Evolutionary conservation across 108 stramenopile species (phyloP), one percentile per base, ranked within the genome.

Genomic region (Cyclotella kingstonii): DNA sequence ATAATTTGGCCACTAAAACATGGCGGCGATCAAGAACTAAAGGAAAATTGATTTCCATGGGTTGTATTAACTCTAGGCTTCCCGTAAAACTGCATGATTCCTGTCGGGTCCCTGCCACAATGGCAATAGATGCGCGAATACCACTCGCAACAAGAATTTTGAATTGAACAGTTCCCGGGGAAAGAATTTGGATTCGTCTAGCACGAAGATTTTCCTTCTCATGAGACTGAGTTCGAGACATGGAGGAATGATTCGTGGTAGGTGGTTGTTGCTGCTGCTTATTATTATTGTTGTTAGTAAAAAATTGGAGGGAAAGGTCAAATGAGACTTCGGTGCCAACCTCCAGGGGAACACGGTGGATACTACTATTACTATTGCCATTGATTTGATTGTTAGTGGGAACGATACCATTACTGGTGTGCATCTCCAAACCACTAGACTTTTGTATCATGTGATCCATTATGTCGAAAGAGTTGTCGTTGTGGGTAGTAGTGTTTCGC

Each of bases 151-250:
- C 23, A 10, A 68, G 44, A 28, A 86, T 81, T 31, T 77, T 83
- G 14, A 69, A 62, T 23, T 48, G 35, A 9, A 91, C 62, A 1
- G 81, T 70, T 8, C 81, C 73, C 26, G 56, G 59, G 29, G 86
- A 84, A 18, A 88, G 52, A 40, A 91, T 47, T 3, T 79, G 65
- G 19, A 88, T 45, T 36, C 90, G 80, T 33, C 83, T 82, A 14
- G 83, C 90, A 25, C 82, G 81, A 4, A 91, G 60, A 60, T 84
- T 86, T 42, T 90, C 85, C 45, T 83, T 76, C 34, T 88, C 82
- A 17, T 75, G 70, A 11, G 38, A 0, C n/a, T n/a, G n/a, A n/a
- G n/a, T n/a, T n/a, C n/a, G n/a, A n/a, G n/a, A n/a, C n/a, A n/a
- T n/a, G n/a, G n/a, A n/a, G n/a, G n/a, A n/a, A n/a, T n/a, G n/a